These are phyloP conservation scores for Pezizomycotina sp. DNA, from an alignment of 2,329 filamentous ascomycete genomes.

Conservation along the genomic window DNA sequence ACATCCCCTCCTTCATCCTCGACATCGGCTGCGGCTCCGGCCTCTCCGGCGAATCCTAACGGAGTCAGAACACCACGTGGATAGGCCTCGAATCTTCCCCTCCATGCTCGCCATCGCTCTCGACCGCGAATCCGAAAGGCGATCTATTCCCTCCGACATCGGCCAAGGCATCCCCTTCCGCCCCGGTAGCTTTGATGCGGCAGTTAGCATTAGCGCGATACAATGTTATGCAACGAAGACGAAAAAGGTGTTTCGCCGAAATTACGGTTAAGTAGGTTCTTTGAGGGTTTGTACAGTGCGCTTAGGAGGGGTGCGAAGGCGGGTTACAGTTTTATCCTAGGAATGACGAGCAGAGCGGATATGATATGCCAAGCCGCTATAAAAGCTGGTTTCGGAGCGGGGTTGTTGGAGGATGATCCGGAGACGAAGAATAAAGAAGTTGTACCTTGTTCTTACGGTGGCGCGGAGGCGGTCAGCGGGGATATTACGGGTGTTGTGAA, in stretches of 20 bases:
- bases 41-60: slow-evolving; percentile 88
- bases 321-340: slow-evolving; percentile 95
- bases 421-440: slow-evolving; percentile 93
- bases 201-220: slow-evolving; percentile 87
- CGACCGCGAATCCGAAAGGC: slow-evolving; percentile 79
- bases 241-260: slow-evolving; percentile 60
- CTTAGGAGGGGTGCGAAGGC: slow-evolving; percentile 71
- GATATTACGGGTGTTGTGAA: slow-evolving; percentile 84
- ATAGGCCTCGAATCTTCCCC: slow-evolving; percentile 91
- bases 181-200: slow-evolving; percentile 81
- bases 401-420: slow-evolving; percentile 84
- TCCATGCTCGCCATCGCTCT: slow-evolving; percentile 96
- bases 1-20: slow-evolving; percentile 68
- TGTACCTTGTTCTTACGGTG: slow-evolving; percentile 45
- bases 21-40: slow-evolving; percentile 95
- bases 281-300: slow-evolving; percentile 76
- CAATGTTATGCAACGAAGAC: slow-evolving; percentile 96
- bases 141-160: slow-evolving; percentile 85
- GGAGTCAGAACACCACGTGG: slow-evolving; percentile 52
- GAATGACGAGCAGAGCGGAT: slow-evolving; percentile 75
- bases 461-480: slow-evolving; percentile 38
- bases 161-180: slow-evolving; percentile 91
- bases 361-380: slow-evolving; percentile 89
- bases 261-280: slow-evolving; percentile 67
- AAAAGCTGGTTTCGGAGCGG: slow-evolving; percentile 86